phyloP scores from a whole-genome alignment of 768 basidiomycete species.

The Rhodotorula babjevae region DNA sequence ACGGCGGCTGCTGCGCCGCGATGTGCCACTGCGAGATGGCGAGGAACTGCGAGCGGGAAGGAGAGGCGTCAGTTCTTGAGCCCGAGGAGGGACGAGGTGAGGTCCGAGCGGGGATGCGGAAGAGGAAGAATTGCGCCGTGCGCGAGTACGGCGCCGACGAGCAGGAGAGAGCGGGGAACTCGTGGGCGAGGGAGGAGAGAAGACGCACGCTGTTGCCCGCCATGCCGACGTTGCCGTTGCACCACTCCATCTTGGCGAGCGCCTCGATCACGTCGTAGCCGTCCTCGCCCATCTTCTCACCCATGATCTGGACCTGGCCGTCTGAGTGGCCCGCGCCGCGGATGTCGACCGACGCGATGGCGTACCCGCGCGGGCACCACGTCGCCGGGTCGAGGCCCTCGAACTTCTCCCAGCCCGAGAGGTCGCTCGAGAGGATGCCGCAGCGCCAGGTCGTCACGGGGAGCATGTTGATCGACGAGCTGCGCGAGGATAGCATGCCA shows the following conservation, averaged over 20 bases:
- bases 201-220: slow-evolving; percentile 27
- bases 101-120: neutral
- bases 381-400: slow-evolving; percentile 30
- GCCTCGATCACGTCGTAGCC: slow-evolving; percentile 34
- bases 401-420: slow-evolving; percentile 34
- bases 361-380: slow-evolving; percentile 29
- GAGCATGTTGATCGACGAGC: slow-evolving; percentile 15
- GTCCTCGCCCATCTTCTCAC: slow-evolving; percentile 25
- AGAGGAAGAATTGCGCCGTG: too few species aligned
- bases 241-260: slow-evolving; percentile 32
- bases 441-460: slow-evolving; percentile 21
- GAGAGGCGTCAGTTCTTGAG: too few species aligned
- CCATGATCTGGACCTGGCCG: slow-evolving; percentile 28
- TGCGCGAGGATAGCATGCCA: too few species aligned
- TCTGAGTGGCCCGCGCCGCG: slow-evolving; percentile 26
- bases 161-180: too few species aligned
- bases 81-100: too few species aligned
- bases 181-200: too few species aligned
- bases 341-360: slow-evolving; percentile 19
- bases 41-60: slow-evolving; percentile 8
- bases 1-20: slow-evolving; percentile 36
- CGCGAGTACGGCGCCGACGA: too few species aligned
- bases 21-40: slow-evolving; percentile 36
- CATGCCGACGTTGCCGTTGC: slow-evolving; percentile 39
- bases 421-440: slow-evolving; percentile 13